Conservation (phyloP, 371 early-diverging fungal genomes). For the Zancudomyces culisetae region DNA sequence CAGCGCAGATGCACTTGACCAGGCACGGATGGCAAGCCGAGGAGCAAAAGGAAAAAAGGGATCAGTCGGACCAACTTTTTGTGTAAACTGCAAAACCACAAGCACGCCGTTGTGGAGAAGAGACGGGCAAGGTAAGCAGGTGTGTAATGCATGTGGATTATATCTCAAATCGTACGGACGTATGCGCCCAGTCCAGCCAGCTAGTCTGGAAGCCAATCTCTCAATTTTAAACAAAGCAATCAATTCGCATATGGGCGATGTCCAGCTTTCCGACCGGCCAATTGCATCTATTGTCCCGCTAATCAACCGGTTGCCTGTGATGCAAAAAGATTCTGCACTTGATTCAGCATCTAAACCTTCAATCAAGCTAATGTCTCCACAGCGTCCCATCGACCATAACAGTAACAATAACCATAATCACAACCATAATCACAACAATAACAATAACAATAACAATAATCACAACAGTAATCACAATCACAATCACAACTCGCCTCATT, state of each 20-base stretch:
- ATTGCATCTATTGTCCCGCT: neutral
- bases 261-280: neutral
- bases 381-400: neutral
- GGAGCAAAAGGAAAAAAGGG: constrained; percentile 61
- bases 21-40: constrained; percentile 71
- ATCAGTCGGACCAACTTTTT: constrained; percentile 64
- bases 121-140: constrained; percentile 49
- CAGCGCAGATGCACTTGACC: constrained; percentile 53
- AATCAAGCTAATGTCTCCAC: neutral
- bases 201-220: constrained; percentile 26
- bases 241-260: constrained; percentile 2
- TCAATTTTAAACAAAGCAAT: constrained; percentile 3
- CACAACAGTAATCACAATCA: neutral
- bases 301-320: neutral
- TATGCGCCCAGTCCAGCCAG: constrained; percentile 59
- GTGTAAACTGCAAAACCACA: constrained; percentile 67
- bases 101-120: constrained; percentile 92
- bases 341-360: neutral
- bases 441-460: neutral
- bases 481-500: no score
- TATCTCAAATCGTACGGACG: constrained; percentile 72
- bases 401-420: constrained; percentile 4
- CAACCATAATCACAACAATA: neutral
- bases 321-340: neutral
- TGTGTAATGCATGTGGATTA: constrained; percentile 98